Evolutionary conservation across 164 flowering plant genomes (phyloP), one percentile per base, ranked within the genome.

Genomic region (Vitis amurensis): DNA sequence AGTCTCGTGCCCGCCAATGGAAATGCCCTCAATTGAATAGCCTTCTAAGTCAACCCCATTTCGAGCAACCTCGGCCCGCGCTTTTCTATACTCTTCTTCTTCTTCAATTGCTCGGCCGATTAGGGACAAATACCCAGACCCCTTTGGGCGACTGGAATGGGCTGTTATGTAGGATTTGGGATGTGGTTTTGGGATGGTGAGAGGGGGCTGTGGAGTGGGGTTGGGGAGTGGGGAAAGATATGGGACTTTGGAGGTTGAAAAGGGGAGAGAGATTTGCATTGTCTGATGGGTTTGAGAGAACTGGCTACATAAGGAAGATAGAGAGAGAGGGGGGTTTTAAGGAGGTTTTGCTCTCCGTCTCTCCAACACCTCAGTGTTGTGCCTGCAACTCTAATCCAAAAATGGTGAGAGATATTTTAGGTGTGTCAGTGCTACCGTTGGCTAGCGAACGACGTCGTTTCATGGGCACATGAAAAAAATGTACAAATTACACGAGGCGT

Each of bases 1-100:
- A 12, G 98, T 95, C 72, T 95, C 98, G 55, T 92, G 96, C 23
- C 99, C 99, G 2, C 98, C 98, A 61, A 95, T 31, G 1, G 97
- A 91, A 4, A 87, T 11, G 0, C 99, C 99, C 74, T 95, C 99
- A 30, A 95, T 75, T 1, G 86, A 68, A 55, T 79, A 86, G 11
- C 94, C 94, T 61, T 88, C 92, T 17, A 93, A 66, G 50, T 86
- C 93, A 8, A 90, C 48, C 4, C 93, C 94, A 77, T 85, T 91
- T 0, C 88, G 74, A 55, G 72, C 68, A 1, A 90, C 93, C 72
- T 91, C 88, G 1, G 94, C 89, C 59, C 97, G 83, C 15, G 98
- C 96, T 71, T 83, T 87, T 71, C 97, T 83, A 79, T 83, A 93
- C 83, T 91, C 92, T 65, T 95, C 96, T 49, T 90, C 94, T 31